Evolutionary conservation across 805 yeast genomes (phyloP).

Genomic region (Candida patagonica): DNA sequence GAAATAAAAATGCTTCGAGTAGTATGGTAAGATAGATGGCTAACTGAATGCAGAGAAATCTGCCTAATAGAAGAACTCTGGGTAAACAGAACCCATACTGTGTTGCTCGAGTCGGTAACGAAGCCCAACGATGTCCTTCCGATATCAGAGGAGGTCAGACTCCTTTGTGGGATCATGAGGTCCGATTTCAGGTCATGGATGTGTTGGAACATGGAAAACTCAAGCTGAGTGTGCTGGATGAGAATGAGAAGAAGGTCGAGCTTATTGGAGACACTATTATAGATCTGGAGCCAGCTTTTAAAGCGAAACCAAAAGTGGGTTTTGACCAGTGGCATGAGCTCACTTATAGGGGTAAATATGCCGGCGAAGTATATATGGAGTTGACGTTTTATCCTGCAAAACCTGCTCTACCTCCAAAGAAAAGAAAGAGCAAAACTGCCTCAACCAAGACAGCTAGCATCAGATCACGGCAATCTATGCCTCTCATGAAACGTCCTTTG

Average conservation of each 20-base stretch:
- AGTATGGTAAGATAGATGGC: not conserved
- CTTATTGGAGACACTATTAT: conserved; percentile 76
- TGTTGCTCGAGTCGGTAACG: conserved; percentile 69
- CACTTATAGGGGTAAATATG: conserved; percentile 56
- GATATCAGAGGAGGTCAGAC: conserved; percentile 88
- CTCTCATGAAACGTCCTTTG: not conserved
- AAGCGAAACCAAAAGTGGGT: conserved; percentile 60
- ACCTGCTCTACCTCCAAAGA: conserved; percentile 17
- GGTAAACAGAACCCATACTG: conserved; percentile 95
- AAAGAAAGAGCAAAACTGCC: not conserved
- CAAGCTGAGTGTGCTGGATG: conserved; percentile 72
- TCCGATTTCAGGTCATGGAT: conserved; percentile 24
- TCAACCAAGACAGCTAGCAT: not conserved
- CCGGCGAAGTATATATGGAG: conserved; percentile 84
- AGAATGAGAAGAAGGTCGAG: conserved; percentile 66
- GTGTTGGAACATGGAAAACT: conserved; percentile 41
- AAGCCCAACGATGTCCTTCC: conserved; percentile 69
- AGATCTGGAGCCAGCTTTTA: conserved; percentile 65
- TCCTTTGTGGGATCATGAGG: conserved; percentile 56
- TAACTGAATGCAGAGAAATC: conserved; percentile 41
- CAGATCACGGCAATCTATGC: not conserved
- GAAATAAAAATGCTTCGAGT: not conserved
- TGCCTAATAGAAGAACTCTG: conserved; percentile 75
- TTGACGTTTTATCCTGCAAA: conserved; percentile 76
- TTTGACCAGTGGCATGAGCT: conserved; percentile 80